Base-by-base conservation (phyloP, 768 basidiomycete genomes). In the Phylloporus rhodoxanthus region DNA sequence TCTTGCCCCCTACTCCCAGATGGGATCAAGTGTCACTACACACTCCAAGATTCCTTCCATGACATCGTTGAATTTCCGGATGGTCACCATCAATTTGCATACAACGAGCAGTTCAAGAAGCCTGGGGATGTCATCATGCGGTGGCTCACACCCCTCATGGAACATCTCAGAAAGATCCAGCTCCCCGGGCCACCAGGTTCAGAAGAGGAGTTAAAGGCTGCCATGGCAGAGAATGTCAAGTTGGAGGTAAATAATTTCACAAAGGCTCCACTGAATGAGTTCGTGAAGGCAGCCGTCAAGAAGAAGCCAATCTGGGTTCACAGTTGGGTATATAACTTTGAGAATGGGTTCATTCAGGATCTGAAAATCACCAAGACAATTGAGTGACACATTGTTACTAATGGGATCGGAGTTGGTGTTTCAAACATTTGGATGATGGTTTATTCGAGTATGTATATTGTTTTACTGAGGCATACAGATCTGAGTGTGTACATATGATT, bases 301-400 rank as follows among this genome's bases (percentile, higher is more conserved):
- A 47, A 36, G 9, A 69, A 77, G 11, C 39, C 21, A 4, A 71
- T 84, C 19, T 74, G 69, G 68, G 75, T 87, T 23, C 85, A 88
- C 54, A 86, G 85, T 34, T 86, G 80, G 84, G 78, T 88, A 14
- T 85, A 85, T 57, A 77, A 85, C 37, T 68, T 87, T 53, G 70
- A 71, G 34, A 74, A 69, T 29, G 87, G 86, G 8, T 67, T 69
- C 48, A 61, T 88, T 58, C 72, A 68, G 58, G 84, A 87, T 57
- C 64, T 90, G 52, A 60, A 71, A 5, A 59, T 85, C 45, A 70
- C 78, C 25, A 61, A 60, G 33, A 74, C 7, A 5, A 25, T 40
- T 15, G 11, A 21, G 37, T 38, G 20, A 21, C 4, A 14, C 14
- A 29, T 29, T n/a, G 26, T 25, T 8, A 9, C 28, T 9, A 4